Conservation (phyloP, 176 grass and related monocot species). For the Miscanthus lutarioriparius region DNA sequence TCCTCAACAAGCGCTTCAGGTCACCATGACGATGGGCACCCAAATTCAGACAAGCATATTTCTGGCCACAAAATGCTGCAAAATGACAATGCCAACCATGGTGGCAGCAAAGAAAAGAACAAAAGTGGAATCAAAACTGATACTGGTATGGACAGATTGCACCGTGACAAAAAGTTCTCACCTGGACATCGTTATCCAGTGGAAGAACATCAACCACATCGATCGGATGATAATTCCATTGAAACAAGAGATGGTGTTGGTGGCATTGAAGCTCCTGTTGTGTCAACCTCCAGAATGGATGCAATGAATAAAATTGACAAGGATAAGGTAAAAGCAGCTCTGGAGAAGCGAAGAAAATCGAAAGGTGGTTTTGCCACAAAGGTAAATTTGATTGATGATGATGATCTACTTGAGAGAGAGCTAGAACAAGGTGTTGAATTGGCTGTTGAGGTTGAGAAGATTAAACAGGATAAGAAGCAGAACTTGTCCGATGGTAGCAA, state of each 20-base stretch:
- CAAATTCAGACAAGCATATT: slow-evolving; percentile 50
- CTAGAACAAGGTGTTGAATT: slow-evolving; percentile 90
- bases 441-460: slow-evolving; percentile 74
- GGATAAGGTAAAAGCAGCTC: slow-evolving; percentile 84
- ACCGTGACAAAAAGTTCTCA: slow-evolving; percentile 26
- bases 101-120: slow-evolving; percentile 35
- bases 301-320: slow-evolving; percentile 84
- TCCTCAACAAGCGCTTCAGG: slow-evolving; percentile 29
- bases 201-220: slow-evolving; percentile 38
- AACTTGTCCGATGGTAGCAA: slow-evolving; percentile 21
- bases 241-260: slow-evolving; percentile 36
- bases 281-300: slow-evolving; percentile 65
- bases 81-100: slow-evolving; percentile 24
- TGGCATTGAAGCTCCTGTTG: slow-evolving; percentile 49
- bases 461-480: slow-evolving; percentile 45
- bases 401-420: slow-evolving; percentile 87
- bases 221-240: slow-evolving; percentile 19
- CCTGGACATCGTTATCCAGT: slow-evolving; percentile 28
- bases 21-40: slow-evolving; percentile 26
- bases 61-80: slow-evolving; percentile 28
- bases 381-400: slow-evolving; percentile 71
- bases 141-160: slow-evolving; percentile 25
- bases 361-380: slow-evolving; percentile 63
- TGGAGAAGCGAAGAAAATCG: slow-evolving; percentile 81
- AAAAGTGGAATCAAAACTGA: slow-evolving; percentile 40